Evolutionary conservation across 2,329 filamentous ascomycete species (phyloP).

Genomic region (Hypoxylon sp.): DNA sequence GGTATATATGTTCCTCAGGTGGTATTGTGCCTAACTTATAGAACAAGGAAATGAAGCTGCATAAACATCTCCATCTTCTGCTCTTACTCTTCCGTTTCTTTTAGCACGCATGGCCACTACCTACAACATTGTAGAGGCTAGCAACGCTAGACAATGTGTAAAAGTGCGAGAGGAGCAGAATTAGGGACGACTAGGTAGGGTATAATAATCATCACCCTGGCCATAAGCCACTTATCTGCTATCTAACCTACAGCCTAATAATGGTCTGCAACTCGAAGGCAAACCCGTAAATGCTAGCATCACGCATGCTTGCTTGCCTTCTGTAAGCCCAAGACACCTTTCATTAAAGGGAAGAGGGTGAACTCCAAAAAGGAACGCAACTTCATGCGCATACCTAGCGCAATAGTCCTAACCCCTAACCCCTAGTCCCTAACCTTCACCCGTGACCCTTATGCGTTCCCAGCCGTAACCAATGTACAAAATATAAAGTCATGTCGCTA

Average conservation of each 20-base stretch:
- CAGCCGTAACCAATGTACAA: constrained; percentile 34
- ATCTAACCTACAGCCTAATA: constrained; percentile 18
- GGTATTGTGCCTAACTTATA: background rate
- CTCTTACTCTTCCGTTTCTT: background rate
- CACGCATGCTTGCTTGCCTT: constrained; percentile 13
- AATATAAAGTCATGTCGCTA: constrained; percentile 39
- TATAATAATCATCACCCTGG: constrained; percentile 29
- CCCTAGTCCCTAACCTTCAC: constrained; percentile 16
- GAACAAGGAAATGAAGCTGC: background rate
- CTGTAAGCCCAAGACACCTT: constrained; percentile 8
- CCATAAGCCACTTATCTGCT: constrained; percentile 4
- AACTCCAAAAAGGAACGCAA: constrained; percentile 13
- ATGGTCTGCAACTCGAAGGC: constrained; percentile 21
- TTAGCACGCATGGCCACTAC: background rate
- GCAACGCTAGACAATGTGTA: background rate
- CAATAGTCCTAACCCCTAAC: constrained; percentile 16
- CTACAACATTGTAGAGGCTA: background rate
- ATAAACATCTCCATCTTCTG: background rate
- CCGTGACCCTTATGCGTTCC: constrained; percentile 29
- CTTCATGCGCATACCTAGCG: constrained; percentile 13
- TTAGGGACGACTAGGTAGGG: constrained; percentile 16
- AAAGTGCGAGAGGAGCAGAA: constrained; percentile 5
- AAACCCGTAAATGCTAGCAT: constrained; percentile 21
- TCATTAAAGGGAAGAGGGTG: constrained; percentile 3
- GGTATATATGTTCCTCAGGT: background rate